Percentiles rank a stretch among this genome's conserved stretches.
Evolutionary conservation across 1,284 basidiomycete species (phyloP).

Genomic region (Heterobasidion occidentale): DNA sequence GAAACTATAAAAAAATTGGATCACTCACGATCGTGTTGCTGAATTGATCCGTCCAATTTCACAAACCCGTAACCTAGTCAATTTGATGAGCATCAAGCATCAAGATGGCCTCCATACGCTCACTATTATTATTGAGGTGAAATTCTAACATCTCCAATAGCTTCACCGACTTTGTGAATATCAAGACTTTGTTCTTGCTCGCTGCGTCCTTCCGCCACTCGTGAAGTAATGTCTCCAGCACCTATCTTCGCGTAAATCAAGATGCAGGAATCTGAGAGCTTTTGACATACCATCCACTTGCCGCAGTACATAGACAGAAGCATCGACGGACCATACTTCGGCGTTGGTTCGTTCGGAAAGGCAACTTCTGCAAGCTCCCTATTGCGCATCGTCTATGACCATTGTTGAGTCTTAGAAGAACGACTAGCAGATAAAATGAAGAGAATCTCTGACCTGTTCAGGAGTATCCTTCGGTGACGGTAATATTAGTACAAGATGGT

Average conservation of each 20-base stretch:
- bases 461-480: slow-evolving; percentile 1
- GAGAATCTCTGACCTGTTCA: background rate
- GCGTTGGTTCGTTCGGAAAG: slow-evolving; percentile 46
- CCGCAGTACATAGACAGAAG: slow-evolving; percentile 65
- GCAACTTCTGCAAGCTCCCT: slow-evolving; percentile 47
- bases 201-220: slow-evolving; percentile 49
- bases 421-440: too few relatives aligned
- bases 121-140: slow-evolving; percentile 52
- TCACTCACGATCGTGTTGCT: slow-evolving; percentile 52
- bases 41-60: slow-evolving; percentile 67
- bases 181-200: slow-evolving; percentile 62
- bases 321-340: slow-evolving; percentile 55
- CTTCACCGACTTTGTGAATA: slow-evolving; percentile 84
- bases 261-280: background rate
- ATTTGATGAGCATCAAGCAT: background rate
- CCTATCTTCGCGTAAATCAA: slow-evolving; percentile 27
- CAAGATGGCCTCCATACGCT: slow-evolving; percentile 7
- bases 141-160: slow-evolving; percentile 74
- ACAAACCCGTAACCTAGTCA: slow-evolving; percentile 53
- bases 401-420: background rate
- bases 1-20: background rate
- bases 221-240: slow-evolving; percentile 55
- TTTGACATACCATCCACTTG: slow-evolving; percentile 67
- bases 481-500: slow-evolving; percentile 70
- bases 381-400: slow-evolving; percentile 45